Conservation (phyloP, 2,329 filamentous ascomycete species). For the Ophiobolus disseminans region DNA sequence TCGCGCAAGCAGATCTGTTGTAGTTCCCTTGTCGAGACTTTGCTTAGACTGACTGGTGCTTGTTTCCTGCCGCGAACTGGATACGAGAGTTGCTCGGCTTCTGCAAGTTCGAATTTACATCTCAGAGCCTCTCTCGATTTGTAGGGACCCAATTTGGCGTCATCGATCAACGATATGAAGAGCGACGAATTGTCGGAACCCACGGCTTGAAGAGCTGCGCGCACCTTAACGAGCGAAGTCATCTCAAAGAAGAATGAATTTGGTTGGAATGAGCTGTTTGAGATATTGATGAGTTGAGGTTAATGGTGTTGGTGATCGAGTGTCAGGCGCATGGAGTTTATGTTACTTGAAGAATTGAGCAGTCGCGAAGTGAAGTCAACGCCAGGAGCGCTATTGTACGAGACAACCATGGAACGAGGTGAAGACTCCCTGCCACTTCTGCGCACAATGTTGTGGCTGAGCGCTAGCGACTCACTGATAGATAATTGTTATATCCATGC, state of each 20-base stretch:
- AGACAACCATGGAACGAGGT: too few relatives aligned
- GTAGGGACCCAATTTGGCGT: constrained; percentile 8
- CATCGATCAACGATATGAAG: constrained; percentile 16
- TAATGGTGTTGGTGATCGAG: background rate
- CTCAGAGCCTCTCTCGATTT: background rate
- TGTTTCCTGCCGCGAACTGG: constrained; percentile 14
- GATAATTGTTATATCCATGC: background rate
- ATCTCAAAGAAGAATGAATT: background rate
- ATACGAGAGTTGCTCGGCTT: constrained; percentile 15
- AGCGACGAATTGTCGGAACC: constrained; percentile 8
- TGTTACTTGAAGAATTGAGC: too few relatives aligned
- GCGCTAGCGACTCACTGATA: background rate
- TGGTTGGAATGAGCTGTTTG: background rate
- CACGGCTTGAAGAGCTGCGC: constrained; percentile 6
- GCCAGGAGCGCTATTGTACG: too few relatives aligned
- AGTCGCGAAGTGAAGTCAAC: too few relatives aligned
- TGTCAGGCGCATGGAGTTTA: too few relatives aligned
- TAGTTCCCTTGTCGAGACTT: constrained; percentile 12
- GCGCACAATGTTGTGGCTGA: background rate
- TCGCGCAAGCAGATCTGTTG: constrained; percentile 18
- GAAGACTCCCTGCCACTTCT: background rate
- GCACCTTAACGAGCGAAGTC: constrained; percentile 8
- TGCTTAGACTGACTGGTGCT: constrained; percentile 11
- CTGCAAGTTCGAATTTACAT: constrained; percentile 5
- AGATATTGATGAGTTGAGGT: background rate